These are phyloP conservation scores for Tetrahymena borealis DNA, from an alignment of 73 alveolate genomes.

Conservation along the genomic window DNA sequence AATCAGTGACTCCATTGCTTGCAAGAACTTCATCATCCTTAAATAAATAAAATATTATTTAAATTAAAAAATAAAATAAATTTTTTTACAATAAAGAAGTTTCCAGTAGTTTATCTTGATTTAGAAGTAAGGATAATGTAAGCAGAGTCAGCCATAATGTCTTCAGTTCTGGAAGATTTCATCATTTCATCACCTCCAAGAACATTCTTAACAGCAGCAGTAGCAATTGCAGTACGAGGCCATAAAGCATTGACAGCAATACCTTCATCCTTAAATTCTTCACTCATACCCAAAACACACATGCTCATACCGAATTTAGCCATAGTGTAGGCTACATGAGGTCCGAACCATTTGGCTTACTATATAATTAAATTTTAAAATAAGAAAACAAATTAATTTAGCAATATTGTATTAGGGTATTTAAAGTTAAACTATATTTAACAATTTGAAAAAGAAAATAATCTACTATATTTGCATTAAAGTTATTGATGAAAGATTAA, in stretches of 20 bases:
- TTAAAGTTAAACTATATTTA: too few species aligned
- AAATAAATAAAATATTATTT: background rate
- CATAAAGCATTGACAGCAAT: conserved; percentile 75
- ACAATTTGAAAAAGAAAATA: too few species aligned
- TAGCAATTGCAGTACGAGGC: conserved; percentile 80
- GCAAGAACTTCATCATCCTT: conserved; percentile 69
- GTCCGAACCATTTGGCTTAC: conserved; percentile 63
- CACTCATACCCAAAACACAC: conserved; percentile 72
- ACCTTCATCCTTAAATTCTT: conserved; percentile 52
- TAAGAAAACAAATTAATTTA: background rate
- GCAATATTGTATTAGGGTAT: background rate
- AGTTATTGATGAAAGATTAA: too few species aligned
- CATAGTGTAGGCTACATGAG: conserved; percentile 64
- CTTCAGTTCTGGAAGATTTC: conserved; percentile 62
- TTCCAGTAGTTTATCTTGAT: conserved; percentile 59
- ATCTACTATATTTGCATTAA: too few species aligned
- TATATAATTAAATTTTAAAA: background rate
- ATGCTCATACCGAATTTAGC: conserved; percentile 77
- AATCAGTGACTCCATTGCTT: conserved; percentile 51
- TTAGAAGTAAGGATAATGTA: conserved; percentile 61
- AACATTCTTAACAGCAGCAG: conserved; percentile 77
- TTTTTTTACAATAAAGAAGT: conserved; percentile 44
- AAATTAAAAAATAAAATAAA: background rate
- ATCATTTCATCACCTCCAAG: conserved; percentile 76
- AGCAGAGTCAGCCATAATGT: conserved; percentile 82